phyloP scores from a whole-genome alignment of 345 rosid genomes.

The Linum lewisii region DNA sequence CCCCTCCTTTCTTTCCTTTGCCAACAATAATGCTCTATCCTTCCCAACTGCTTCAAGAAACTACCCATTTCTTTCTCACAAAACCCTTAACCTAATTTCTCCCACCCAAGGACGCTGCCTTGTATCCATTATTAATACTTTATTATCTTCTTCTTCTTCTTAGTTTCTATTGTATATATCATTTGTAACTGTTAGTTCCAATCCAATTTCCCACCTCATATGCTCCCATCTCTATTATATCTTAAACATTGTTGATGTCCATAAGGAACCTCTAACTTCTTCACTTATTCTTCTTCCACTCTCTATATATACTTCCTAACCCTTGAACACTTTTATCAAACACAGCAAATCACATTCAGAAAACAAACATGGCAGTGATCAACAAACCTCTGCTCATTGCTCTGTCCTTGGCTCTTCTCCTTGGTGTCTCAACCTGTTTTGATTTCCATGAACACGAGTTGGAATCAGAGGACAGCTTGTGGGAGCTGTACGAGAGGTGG shows the following conservation, averaged over 20 bases:
- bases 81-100: no score
- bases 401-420: constrained; percentile 10
- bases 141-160: no score
- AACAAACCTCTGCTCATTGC: constrained; percentile 19
- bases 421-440: constrained; percentile 10
- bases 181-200: no score
- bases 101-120: no score
- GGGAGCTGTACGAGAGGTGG: constrained; percentile 19
- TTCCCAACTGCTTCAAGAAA: no score
- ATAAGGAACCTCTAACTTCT: constrained; percentile 40
- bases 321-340: background rate
- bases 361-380: constrained; percentile 4
- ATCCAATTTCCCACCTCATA: background rate
- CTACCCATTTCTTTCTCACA: no score
- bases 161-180: no score
- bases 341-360: background rate
- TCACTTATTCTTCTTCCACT: constrained; percentile 13
- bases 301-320: background rate
- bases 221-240: background rate
- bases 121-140: no score
- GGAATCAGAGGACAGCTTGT: constrained; percentile 16
- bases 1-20: no score
- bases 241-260: constrained; percentile 26
- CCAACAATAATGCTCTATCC: no score
- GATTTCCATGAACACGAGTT: constrained; percentile 14